phyloP scores from a whole-genome alignment of 768 basidiomycete species.

The Rhizopogon roseolus region DNA sequence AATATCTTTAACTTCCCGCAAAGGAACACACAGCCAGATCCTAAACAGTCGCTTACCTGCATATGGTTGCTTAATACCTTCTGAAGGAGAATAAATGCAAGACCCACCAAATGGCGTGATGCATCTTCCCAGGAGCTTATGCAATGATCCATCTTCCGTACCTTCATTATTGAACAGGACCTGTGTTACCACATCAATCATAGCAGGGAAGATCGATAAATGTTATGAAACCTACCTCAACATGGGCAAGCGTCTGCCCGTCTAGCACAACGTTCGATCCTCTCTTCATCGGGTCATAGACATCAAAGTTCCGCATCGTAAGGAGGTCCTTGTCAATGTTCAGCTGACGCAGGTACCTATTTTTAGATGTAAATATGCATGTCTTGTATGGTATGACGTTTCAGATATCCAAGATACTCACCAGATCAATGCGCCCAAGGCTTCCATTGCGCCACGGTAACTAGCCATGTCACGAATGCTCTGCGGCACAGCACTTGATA shows the following conservation, averaged over 20 bases:
- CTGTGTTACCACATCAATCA: constrained; percentile 29
- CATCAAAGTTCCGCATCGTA: constrained; percentile 95
- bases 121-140: constrained; percentile 79
- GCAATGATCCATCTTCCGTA: constrained; percentile 83
- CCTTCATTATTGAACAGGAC: constrained; percentile 92
- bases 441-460: constrained; percentile 67
- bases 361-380: background rate
- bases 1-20: constrained; percentile 78
- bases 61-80: constrained; percentile 3
- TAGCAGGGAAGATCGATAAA: background rate
- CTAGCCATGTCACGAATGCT: constrained; percentile 71
- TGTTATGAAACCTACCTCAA: constrained; percentile 58
- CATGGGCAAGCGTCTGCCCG: constrained; percentile 91
- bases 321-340: constrained; percentile 96
- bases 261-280: constrained; percentile 86
- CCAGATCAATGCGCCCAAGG: constrained; percentile 92
- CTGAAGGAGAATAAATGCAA: constrained; percentile 5
- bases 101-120: constrained; percentile 84
- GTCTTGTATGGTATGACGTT: background rate
- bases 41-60: constrained; percentile 92
- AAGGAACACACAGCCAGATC: constrained; percentile 93
- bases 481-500: constrained; percentile 48
- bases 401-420: constrained; percentile 27
- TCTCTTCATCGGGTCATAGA: constrained; percentile 91
- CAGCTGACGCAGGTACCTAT: constrained; percentile 81